Evolutionary conservation across 495 filamentous ascomycete species (phyloP).

Genomic region (Neurospora sp.): DNA sequence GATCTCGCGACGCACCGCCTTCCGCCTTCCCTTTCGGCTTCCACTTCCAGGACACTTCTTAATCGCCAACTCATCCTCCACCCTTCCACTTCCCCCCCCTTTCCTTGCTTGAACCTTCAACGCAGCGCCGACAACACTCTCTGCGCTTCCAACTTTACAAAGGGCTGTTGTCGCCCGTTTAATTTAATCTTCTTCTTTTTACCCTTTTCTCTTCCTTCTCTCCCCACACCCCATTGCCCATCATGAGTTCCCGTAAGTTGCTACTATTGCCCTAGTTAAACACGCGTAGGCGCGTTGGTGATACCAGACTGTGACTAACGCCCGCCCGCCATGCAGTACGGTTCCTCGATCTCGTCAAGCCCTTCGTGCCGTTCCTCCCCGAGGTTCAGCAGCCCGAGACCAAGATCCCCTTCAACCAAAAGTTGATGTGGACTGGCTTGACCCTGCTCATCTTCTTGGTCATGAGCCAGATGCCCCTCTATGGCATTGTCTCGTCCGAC

Average conservation of each 20-base stretch:
- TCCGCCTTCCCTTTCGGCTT: slow-evolving; percentile 21
- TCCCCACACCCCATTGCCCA: slow-evolving; percentile 30
- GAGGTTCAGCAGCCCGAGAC: slow-evolving; percentile 96
- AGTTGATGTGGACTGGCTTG: slow-evolving; percentile 98
- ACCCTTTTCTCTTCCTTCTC: slow-evolving; percentile 7
- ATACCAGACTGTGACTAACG: not conserved
- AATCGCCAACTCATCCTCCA: not conserved
- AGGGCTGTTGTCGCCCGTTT: slow-evolving; percentile 30
- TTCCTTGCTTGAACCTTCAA: slow-evolving; percentile 20
- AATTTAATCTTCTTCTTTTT: slow-evolving; percentile 33
- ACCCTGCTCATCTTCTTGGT: slow-evolving; percentile 98
- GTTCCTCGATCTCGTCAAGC: slow-evolving; percentile 98
- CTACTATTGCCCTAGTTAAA: slow-evolving; percentile 5
- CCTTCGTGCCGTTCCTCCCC: slow-evolving; percentile 96
- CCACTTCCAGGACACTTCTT: slow-evolving; percentile 8
- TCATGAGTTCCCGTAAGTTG: slow-evolving; percentile 50
- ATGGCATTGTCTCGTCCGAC: slow-evolving; percentile 93
- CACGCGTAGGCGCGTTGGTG: slow-evolving; percentile 22
- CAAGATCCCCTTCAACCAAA: slow-evolving; percentile 96
- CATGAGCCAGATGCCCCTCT: slow-evolving; percentile 99
- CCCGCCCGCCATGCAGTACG: slow-evolving; percentile 54
- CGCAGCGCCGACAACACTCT: slow-evolving; percentile 30
- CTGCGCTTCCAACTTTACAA: slow-evolving; percentile 13
- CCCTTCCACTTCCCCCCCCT: slow-evolving; percentile 10
- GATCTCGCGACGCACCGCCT: slow-evolving; percentile 32